phyloP scores from a whole-genome alignment of 2,329 filamentous ascomycete genomes.

The Elsinoe necatrix region DNA sequence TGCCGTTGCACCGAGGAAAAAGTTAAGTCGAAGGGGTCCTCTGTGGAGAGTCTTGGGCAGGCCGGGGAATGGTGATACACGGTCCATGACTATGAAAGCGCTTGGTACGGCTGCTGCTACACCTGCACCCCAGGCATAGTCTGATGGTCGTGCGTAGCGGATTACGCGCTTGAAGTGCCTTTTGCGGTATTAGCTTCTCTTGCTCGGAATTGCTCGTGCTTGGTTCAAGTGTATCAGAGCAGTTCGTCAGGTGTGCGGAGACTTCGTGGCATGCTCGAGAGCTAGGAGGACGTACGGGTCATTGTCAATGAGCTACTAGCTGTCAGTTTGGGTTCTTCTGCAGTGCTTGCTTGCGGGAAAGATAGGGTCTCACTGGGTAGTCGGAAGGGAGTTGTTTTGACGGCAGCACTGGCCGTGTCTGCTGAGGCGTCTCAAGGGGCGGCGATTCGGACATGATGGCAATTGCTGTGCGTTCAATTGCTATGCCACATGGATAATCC shows the following conservation, averaged over 20 bases:
- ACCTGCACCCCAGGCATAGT: constrained; percentile 64
- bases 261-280: constrained; percentile 12
- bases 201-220: no score
- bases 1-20: constrained; percentile 62
- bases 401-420: constrained; percentile 44
- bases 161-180: constrained; percentile 90
- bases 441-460: constrained; percentile 3
- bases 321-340: constrained; percentile 23
- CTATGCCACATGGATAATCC: not conserved
- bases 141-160: constrained; percentile 73
- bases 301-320: constrained; percentile 84
- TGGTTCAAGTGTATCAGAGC: constrained; percentile 15
- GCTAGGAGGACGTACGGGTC: constrained; percentile 66
- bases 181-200: constrained; percentile 14
- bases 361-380: constrained; percentile 65
- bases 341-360: constrained; percentile 11
- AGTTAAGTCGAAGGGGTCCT: constrained; percentile 70
- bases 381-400: constrained; percentile 74
- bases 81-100: constrained; percentile 71
- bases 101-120: constrained; percentile 65
- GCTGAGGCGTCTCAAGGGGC: constrained; percentile 2
- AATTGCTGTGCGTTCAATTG: not conserved
- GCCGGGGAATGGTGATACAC: constrained; percentile 66
- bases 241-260: not conserved
- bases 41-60: constrained; percentile 76